Conservation (phyloP, 2,329 filamentous ascomycete species). For the Spiromastix sp. region DNA sequence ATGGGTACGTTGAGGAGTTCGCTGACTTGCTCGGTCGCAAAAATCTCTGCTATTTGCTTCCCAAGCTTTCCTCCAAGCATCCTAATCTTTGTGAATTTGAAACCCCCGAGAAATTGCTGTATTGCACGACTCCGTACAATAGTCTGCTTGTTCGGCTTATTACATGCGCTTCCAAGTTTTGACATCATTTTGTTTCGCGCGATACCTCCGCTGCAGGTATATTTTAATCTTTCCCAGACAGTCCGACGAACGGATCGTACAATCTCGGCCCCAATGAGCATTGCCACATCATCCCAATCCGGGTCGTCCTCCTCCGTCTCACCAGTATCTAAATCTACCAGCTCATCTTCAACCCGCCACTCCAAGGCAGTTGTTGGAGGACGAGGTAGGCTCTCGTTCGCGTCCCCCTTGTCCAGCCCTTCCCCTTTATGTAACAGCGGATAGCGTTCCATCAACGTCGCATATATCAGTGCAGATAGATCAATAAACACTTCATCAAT, state of each 20-base stretch:
- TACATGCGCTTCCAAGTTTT: constrained; percentile 82
- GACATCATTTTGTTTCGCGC: constrained; percentile 90
- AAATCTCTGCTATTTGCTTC: constrained; percentile 70
- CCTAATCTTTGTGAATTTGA: constrained; percentile 91
- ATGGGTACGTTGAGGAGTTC: constrained; percentile 64
- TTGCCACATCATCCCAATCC: constrained; percentile 92
- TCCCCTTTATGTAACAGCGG: constrained; percentile 56
- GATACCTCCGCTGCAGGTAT: constrained; percentile 86
- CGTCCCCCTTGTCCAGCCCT: constrained; percentile 42
- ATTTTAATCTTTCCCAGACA: constrained; percentile 61
- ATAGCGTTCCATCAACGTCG: constrained; percentile 63
- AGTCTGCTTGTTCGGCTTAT: constrained; percentile 91
- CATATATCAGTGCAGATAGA: constrained; percentile 73
- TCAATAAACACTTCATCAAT: constrained; percentile 96
- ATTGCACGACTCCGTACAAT: constrained; percentile 82
- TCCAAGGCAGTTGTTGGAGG: constrained; percentile 65
- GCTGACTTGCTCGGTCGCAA: constrained; percentile 67
- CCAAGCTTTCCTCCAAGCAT: constrained; percentile 94
- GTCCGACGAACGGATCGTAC: constrained; percentile 62
- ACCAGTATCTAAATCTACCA: constrained; percentile 64
- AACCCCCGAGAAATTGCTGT: constrained; percentile 64
- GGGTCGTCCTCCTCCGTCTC: constrained; percentile 69
- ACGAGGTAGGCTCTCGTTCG: constrained; percentile 58
- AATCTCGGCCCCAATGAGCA: constrained; percentile 81
- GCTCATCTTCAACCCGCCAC: constrained; percentile 67